Conservation (phyloP, 768 basidiomycete genomes). For the Hericium coralloides region DNA sequence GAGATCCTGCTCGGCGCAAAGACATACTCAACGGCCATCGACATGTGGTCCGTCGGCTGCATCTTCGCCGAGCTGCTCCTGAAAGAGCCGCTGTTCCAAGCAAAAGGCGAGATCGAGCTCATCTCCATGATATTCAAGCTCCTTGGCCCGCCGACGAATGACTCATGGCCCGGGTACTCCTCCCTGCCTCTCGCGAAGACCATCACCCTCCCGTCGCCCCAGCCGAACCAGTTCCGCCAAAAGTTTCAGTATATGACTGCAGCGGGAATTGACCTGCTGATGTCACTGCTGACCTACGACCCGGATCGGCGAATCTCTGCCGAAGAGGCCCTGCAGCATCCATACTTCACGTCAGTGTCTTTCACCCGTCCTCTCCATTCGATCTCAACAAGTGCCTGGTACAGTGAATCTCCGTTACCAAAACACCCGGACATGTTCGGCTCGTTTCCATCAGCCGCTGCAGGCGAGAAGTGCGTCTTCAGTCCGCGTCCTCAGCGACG, state of each 20-base stretch:
- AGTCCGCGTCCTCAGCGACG: neutral
- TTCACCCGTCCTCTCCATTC: neutral
- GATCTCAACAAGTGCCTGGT: neutral
- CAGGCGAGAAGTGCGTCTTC: slow-evolving; percentile 79
- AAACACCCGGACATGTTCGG: slow-evolving; percentile 95
- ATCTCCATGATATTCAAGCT: slow-evolving; percentile 92
- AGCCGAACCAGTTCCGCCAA: slow-evolving; percentile 68
- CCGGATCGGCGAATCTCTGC: slow-evolving; percentile 81
- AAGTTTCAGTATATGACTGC: slow-evolving; percentile 81
- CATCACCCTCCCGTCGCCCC: slow-evolving; percentile 64
- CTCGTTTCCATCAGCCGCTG: slow-evolving; percentile 92
- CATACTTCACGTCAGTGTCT: slow-evolving; percentile 50
- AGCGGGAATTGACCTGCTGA: slow-evolving; percentile 78
- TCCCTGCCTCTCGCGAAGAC: slow-evolving; percentile 75
- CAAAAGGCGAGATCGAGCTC: slow-evolving; percentile 91
- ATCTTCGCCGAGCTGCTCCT: slow-evolving; percentile 95
- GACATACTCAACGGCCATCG: slow-evolving; percentile 91
- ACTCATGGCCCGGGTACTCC: slow-evolving; percentile 81
- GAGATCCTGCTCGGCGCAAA: slow-evolving; percentile 91
- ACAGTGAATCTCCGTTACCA: slow-evolving; percentile 86
- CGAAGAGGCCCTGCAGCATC: slow-evolving; percentile 83
- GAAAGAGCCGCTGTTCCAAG: slow-evolving; percentile 95
- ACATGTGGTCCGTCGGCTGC: slow-evolving; percentile 99
- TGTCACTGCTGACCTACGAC: slow-evolving; percentile 80
- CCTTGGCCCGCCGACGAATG: slow-evolving; percentile 83